A percentile compares a stretch with the other conserved stretches of the same genome.
These are phyloP conservation scores for Orobanche coerulescens DNA, from an alignment of 257 asterid genomes.

Conservation along the genomic window DNA sequence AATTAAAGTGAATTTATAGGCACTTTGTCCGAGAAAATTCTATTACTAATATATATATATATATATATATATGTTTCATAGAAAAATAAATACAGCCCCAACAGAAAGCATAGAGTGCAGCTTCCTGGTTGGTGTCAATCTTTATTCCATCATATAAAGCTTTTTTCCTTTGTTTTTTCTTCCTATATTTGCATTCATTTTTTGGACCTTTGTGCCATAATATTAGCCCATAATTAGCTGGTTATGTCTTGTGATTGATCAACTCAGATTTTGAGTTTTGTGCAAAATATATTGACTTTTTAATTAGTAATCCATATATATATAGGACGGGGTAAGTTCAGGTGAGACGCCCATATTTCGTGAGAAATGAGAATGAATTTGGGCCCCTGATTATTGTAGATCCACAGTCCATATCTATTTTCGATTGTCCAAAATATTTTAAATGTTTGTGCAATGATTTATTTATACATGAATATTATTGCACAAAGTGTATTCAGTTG, in stretches of 20 bases:
- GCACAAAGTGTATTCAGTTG: no score
- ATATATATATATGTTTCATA: no score
- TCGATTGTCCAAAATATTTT: no score
- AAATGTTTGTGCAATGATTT: no score
- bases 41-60: no score
- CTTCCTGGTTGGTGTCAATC: slow-evolving; percentile 32
- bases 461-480: no score
- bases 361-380: no score
- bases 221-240: slow-evolving; percentile 37
- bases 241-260: slow-evolving; percentile 20
- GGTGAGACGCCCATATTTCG: no score
- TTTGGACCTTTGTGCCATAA: slow-evolving; percentile 27
- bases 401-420: no score
- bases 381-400: no score
- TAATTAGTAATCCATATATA: background rate
- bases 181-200: slow-evolving; percentile 9
- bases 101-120: slow-evolving; percentile 40
- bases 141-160: slow-evolving; percentile 36
- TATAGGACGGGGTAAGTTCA: no score
- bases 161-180: background rate
- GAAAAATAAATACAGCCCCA: slow-evolving; percentile 35
- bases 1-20: slow-evolving; percentile 18
- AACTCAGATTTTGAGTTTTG: slow-evolving; percentile 21
- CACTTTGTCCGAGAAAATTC: slow-evolving; percentile 43
- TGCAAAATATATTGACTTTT: background rate